Evolutionary conservation across 202 grass and related monocot genomes (phyloP), one percentile per base, ranked within the genome.

Genomic region (Brachypodium distachyon): DNA sequence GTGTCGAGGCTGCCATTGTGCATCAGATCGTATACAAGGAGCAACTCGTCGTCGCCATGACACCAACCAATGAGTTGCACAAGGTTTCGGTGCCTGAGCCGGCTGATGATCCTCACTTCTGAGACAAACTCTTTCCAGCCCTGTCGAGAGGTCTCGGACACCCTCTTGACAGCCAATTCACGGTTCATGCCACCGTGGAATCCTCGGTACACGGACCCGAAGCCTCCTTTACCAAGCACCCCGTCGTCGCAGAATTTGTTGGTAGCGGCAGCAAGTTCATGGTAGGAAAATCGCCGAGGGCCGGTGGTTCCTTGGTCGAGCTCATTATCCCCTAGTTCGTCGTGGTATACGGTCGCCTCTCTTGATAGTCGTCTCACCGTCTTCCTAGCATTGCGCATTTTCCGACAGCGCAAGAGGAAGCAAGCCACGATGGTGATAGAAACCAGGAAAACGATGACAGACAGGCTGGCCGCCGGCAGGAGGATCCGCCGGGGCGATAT

Each of bases 11-110:
- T 90, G 18, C 81, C 62, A 12, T 90, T 93, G 31, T 73, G 85
- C 87, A 93, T 82, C 5, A 86, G 81, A 33, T 93, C 83, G 12
- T 93, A 89, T 26, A 84, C 80, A 31, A 93, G 41, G 42, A 90
- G 59, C 3, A 89, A 62, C 10, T 84, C 51, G 13, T 29, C 52
- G 23, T 27, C 26, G 21, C 83, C 74, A 0, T 87, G 84, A 73
- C 91, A 93, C 81, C 84, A 90, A 17, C 91, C 91, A 26, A 87
- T 77, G 41, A 93, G 67, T 73, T 85, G 84, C 38, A 87, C 91
- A 0, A 87, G 77, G 74, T 93, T 90, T 3, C 73, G 86, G 26
- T 93, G 90, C 51, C 86, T 33, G 1, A 90, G 53, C 16, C 69
- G 73, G 84, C 87, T 87, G 27, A 93, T 87, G 25, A 90, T 87